Evolutionary conservation across 768 basidiomycete genomes (phyloP), one percentile per base, ranked within the genome.

Genomic region (Trametes villosa): DNA sequence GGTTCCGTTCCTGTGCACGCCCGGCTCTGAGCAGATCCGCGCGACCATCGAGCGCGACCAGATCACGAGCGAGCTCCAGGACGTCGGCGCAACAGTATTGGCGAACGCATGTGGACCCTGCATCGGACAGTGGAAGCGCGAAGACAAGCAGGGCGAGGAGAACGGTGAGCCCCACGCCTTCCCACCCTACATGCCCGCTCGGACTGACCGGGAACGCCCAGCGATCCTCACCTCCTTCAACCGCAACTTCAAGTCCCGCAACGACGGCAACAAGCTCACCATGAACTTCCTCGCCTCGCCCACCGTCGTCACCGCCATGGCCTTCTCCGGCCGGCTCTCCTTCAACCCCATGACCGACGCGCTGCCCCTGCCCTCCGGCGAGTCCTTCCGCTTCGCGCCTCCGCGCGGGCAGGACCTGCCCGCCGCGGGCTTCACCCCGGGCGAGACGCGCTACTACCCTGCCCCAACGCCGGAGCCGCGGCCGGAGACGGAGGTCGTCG

Each of bases 241-340:
- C 76, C 86, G 84, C 44, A 91, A 91, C 74, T 91, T 91, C 83
- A 95, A 94, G 77, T 94, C 95, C 2, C 85, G 97, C 66, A 99
- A 99, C 72, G 97, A 99, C 70, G 97, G 96, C 24, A 98, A 98
- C 73, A 80, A 83, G 38, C 79, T 87, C 56, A 98, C 96, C 17
- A 93, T 96, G 94, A 98, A 98, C 76, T 98, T 99, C 80, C 83
- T 99, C 59, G 94, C 96, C 9, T 98, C 96, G 4, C 97, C 97
- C 0, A 96, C 95, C 33, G 82, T 97, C 59, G 97, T 98, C 20
- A 98, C 97, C 22, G 97, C 97, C 1, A 94, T 96, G 93, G 87
- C 96, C 0, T 98, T 98, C 76, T 89, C 94, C 9, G 97, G 96
- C 38, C 89, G 86, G 70, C 81, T 98, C 42, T 88, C 92, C 12